Evolutionary conservation across 106 monocot genomes (phyloP).

Genomic region (Apostasia ramifera): DNA sequence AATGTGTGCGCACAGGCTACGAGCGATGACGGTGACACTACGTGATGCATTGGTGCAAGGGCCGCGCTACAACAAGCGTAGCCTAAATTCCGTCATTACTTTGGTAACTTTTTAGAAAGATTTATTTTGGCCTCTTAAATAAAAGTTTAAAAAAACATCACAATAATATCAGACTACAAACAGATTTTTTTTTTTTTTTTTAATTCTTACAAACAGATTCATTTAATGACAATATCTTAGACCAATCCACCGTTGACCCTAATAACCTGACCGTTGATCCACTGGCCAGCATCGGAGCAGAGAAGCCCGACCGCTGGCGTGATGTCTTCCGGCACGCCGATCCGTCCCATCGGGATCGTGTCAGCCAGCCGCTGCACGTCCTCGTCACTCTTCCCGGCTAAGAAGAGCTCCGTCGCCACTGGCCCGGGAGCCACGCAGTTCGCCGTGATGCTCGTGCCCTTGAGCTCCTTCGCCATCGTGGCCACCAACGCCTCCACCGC

Average conservation of each 20-base stretch:
- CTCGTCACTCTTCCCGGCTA: slow-evolving; percentile 43
- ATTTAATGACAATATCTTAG: slow-evolving; percentile 15
- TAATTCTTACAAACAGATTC: too few species aligned
- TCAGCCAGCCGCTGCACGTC: slow-evolving; percentile 7
- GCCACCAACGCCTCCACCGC: slow-evolving; percentile 56
- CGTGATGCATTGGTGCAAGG: too few species aligned
- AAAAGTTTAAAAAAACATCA: too few species aligned
- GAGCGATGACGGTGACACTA: too few species aligned
- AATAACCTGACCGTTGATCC: slow-evolving; percentile 74
- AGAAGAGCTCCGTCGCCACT: slow-evolving; percentile 45
- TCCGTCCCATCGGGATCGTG: slow-evolving; percentile 22
- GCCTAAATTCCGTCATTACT: too few species aligned
- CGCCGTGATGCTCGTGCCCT: slow-evolving; percentile 34
- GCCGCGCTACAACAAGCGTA: too few species aligned
- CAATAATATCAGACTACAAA: too few species aligned
- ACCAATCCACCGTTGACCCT: slow-evolving; percentile 42
- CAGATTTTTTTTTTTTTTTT: too few species aligned
- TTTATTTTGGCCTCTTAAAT: too few species aligned
- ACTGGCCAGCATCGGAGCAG: slow-evolving; percentile 34
- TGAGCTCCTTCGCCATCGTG: slow-evolving; percentile 53
- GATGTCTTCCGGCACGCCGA: slow-evolving; percentile 43
- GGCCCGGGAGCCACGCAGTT: slow-evolving; percentile 71
- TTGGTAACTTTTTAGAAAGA: too few species aligned
- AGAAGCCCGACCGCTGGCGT: slow-evolving; percentile 71
- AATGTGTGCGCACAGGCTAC: too few species aligned